phyloP scores from a whole-genome alignment of 1,139 yeast genomes.

The Candida albicans region DNA sequence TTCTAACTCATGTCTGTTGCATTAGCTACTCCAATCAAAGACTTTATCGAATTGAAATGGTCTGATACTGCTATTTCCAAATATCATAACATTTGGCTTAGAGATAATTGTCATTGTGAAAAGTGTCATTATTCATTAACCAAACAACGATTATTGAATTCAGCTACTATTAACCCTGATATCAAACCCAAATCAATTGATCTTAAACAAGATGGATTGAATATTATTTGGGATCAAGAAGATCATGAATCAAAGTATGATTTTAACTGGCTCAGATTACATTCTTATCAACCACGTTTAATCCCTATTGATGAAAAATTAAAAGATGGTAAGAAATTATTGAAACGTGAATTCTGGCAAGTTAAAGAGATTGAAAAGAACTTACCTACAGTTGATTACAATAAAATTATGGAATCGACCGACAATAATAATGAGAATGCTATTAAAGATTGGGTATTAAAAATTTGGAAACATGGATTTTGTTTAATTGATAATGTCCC shows the following conservation, averaged over 20 bases:
- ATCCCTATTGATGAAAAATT: conserved; percentile 30
- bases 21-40: conserved; percentile 2
- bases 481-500: conserved; percentile 67
- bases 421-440: conserved; percentile 39
- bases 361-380: conserved; percentile 41
- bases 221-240: conserved; percentile 14
- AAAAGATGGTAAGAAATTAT: conserved; percentile 28
- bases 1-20: conserved; percentile 1
- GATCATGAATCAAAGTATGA: conserved; percentile 50
- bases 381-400: conserved; percentile 56
- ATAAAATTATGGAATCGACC: conserved; percentile 42
- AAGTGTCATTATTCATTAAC: conserved; percentile 60
- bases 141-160: conserved; percentile 63
- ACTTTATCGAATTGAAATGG: conserved; percentile 14
- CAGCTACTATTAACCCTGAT: conserved; percentile 53
- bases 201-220: conserved; percentile 10
- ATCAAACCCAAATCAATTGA: conserved; percentile 33
- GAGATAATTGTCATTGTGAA: conserved; percentile 71
- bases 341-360: conserved; percentile 46
- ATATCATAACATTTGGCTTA: conserved; percentile 62
- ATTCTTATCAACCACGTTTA: conserved; percentile 59
- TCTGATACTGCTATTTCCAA: conserved; percentile 14
- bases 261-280: conserved; percentile 54
- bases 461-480: conserved; percentile 63
- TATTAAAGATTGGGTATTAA: conserved; percentile 58